A percentile compares a stretch with the other conserved stretches of the same genome.
Evolutionary conservation across 208 protist genomes (phyloP).

Genomic region (Wallacemonas sp.): DNA sequence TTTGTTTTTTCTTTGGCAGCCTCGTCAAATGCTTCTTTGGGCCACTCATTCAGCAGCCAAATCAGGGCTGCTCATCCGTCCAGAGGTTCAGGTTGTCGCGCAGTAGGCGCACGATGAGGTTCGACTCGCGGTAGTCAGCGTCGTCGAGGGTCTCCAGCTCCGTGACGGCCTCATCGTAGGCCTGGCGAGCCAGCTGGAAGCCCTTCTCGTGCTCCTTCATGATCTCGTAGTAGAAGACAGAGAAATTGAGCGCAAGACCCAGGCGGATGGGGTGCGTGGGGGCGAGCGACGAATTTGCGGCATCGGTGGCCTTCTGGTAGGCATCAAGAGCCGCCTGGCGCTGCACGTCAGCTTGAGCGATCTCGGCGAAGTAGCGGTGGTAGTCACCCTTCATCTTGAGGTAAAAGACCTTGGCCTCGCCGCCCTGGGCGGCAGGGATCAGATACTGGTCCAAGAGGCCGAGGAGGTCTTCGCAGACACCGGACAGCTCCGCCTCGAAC

Average conservation of each 20-base stretch:
- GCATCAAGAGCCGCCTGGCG: constrained; percentile 81
- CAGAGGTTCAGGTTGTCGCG: constrained; percentile 99
- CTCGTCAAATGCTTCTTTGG: background rate
- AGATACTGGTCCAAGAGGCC: constrained; percentile 96
- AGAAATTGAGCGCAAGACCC: constrained; percentile 99
- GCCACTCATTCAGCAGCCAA: background rate
- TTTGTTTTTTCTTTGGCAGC: background rate
- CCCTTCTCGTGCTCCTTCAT: constrained; percentile 95
- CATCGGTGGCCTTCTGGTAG: constrained; percentile 87
- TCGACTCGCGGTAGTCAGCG: constrained; percentile 98
- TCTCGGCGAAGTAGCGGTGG: constrained; percentile 98
- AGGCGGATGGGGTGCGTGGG: constrained; percentile 99
- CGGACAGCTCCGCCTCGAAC: constrained; percentile 97
- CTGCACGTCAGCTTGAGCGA: constrained; percentile 87
- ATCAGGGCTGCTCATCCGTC: constrained; percentile 90
- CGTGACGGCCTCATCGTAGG: constrained; percentile 96
- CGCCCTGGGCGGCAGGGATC: constrained; percentile 92
- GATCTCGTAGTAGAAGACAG: constrained; percentile 99
- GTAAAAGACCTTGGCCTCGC: constrained; percentile 94
- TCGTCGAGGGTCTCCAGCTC: constrained; percentile 98
- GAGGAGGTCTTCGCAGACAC: constrained; percentile 98
- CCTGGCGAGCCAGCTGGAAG: constrained; percentile 92
- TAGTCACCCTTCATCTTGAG: constrained; percentile 97
- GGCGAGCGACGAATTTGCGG: constrained; percentile 82
- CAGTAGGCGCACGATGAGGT: constrained; percentile 99